A percentile compares a stretch with the other conserved stretches of the same genome.
Evolutionary conservation across 441 rosid genomes (phyloP).

Genomic region (Isatis lusitanica): DNA sequence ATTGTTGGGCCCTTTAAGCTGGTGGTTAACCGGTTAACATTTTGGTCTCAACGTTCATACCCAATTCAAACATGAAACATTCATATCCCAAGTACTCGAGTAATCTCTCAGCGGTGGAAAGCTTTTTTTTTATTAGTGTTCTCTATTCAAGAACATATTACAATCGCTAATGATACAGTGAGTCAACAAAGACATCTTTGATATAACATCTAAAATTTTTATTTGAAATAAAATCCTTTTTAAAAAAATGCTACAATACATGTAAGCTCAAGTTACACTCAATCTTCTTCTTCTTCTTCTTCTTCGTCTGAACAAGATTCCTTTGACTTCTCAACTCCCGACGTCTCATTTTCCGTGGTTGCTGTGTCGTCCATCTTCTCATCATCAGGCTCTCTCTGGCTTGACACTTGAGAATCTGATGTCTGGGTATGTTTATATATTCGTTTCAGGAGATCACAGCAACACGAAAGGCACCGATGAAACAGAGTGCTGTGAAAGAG

Average conservation of each 20-base stretch:
- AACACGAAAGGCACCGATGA: no score
- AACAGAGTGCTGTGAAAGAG: no score
- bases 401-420: conserved; percentile 47
- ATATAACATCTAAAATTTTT: neutral
- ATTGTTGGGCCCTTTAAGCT: no score
- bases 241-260: conserved; percentile 11
- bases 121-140: neutral
- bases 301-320: conserved; percentile 64
- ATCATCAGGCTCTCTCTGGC: conserved; percentile 54
- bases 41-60: no score
- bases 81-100: no score
- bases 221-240: neutral
- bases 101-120: neutral
- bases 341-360: conserved; percentile 56
- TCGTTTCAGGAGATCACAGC: no score
- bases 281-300: conserved; percentile 21
- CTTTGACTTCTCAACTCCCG: conserved; percentile 46
- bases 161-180: conserved; percentile 18
- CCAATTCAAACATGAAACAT: no score
- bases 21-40: no score
- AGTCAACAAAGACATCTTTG: neutral
- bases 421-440: conserved; percentile 23
- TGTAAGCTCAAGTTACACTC: conserved; percentile 3
- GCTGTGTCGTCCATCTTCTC: conserved; percentile 59
- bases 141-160: neutral